phyloP scores from a whole-genome alignment of 2,329 filamentous ascomycete genomes.

The Fusarium incarnatum region DNA sequence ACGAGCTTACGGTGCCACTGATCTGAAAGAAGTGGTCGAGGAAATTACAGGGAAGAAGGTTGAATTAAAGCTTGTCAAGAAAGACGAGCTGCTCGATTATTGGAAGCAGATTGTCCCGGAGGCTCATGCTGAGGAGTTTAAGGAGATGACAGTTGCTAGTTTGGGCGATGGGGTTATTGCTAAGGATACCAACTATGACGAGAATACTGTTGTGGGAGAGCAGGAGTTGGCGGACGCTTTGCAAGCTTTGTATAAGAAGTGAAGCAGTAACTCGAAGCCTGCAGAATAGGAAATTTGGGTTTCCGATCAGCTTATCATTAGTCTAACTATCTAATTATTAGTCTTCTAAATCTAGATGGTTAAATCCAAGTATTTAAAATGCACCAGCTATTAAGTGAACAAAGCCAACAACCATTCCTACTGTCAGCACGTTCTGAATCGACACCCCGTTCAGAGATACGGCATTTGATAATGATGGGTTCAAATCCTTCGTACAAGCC shows the following conservation, averaged over 20 bases:
- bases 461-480: conserved; percentile 22
- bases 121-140: conserved; percentile 43
- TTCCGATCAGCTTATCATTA: neutral
- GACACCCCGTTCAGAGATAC: neutral
- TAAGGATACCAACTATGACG: conserved; percentile 41
- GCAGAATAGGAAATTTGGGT: too few relatives aligned
- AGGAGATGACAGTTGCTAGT: conserved; percentile 44
- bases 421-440: neutral
- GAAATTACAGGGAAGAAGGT: conserved; percentile 44
- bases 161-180: conserved; percentile 45
- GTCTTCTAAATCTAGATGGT: too few relatives aligned
- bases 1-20: conserved; percentile 44
- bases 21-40: conserved; percentile 47
- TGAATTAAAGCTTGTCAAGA: conserved; percentile 39
- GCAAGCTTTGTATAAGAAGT: conserved; percentile 24
- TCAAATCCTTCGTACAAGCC: conserved; percentile 34
- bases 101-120: conserved; percentile 42
- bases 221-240: conserved; percentile 45
- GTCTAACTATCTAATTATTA: neutral
- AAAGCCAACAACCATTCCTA: neutral
- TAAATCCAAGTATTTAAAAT: neutral
- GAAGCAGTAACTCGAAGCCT: neutral
- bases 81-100: conserved; percentile 42
- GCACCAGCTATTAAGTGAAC: neutral
- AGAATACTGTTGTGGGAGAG: conserved; percentile 42